Conservation (phyloP, 495 filamentous ascomycete genomes). For the Xylaria curta region DNA sequence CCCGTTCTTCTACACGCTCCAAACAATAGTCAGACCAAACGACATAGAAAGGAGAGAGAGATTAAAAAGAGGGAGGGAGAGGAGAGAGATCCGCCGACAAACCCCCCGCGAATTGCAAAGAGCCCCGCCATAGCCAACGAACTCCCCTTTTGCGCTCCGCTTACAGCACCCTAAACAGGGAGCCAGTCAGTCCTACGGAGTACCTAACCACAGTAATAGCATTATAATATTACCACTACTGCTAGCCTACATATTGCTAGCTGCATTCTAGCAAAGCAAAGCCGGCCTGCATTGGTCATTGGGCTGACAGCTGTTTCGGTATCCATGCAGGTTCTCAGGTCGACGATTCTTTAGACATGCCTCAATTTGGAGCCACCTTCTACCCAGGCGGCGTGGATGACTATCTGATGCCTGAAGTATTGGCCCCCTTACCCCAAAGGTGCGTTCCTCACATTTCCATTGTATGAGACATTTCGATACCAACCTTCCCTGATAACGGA, state of each 20-base stretch:
- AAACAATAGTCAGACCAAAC: background rate
- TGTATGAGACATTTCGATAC: slow-evolving; percentile 29
- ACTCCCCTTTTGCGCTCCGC: slow-evolving; percentile 11
- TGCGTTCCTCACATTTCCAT: slow-evolving; percentile 50
- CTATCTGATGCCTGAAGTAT: slow-evolving; percentile 74
- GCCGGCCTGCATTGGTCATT: slow-evolving; percentile 17
- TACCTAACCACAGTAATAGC: background rate
- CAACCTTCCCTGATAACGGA: slow-evolving; percentile 15
- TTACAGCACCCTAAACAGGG: slow-evolving; percentile 16
- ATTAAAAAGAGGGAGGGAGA: background rate
- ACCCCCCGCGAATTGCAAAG: background rate
- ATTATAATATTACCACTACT: slow-evolving; percentile 10
- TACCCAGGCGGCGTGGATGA: slow-evolving; percentile 89
- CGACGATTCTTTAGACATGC: slow-evolving; percentile 53
- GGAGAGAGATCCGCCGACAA: slow-evolving; percentile 11
- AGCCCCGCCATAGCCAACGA: slow-evolving; percentile 24
- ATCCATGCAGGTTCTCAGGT: slow-evolving; percentile 51
- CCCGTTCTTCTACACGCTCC: background rate
- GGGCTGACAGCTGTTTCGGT: slow-evolving; percentile 41
- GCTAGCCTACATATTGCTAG: slow-evolving; percentile 17
- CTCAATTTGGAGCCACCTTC: slow-evolving; percentile 80
- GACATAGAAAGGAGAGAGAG: background rate
- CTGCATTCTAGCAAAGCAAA: slow-evolving; percentile 17
- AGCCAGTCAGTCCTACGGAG: slow-evolving; percentile 20
- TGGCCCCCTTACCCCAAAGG: slow-evolving; percentile 85